Base-by-base conservation (phyloP, 1,139 yeast species). In the Blastobotrys elegans region DNA sequence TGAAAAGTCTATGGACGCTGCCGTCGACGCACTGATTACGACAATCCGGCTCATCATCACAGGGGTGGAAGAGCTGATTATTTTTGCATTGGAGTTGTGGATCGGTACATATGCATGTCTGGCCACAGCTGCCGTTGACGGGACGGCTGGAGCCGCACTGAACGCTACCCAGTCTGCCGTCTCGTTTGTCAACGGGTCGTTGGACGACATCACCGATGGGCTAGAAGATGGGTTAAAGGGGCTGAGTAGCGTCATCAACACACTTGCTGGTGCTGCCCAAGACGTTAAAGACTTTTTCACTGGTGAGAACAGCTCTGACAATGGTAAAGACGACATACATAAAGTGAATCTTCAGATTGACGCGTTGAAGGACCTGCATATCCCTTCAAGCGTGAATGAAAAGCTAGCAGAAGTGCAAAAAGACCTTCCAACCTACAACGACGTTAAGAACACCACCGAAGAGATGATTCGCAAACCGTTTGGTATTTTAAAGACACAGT, bases 41-140 rank as follows among this genome's bases (percentile, higher is more conserved):
- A 56, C 73, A 1, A 47, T 79, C 30, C 60, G 70, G 2, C 52
- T 80, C 32, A 56, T 78, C 14, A 62, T 86, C 0, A 72, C 77
- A 0, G 82, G 82, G 0, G 68, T 82, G 13, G 82, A 85, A 56
- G 73, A 75, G 40, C 55, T 89, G 32, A 63, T 86, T 0, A 59
- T 79, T 10, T 89, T 92, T 60, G 71, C 80, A 21, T 66, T 92
- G 16, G 89, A 87, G 37, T 59, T 90, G 53, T 76, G 84, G 45
- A 66, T 89, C 7, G 97, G 97, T 0, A 90, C 97, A 0, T 86
- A 85, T 64, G 81, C 86, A 0, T 92, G 98, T 66, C 69, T 92
- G 21, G 64, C 88, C 6, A 79, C 85, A 0, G 82, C 94, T 4
- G 77, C 90, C 0, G 70, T 89, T 7, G 80, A 79, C 55, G 87